These are phyloP conservation scores for Rehmannia glutinosa DNA, from an alignment of 257 asterid species.

Conservation along the genomic window DNA sequence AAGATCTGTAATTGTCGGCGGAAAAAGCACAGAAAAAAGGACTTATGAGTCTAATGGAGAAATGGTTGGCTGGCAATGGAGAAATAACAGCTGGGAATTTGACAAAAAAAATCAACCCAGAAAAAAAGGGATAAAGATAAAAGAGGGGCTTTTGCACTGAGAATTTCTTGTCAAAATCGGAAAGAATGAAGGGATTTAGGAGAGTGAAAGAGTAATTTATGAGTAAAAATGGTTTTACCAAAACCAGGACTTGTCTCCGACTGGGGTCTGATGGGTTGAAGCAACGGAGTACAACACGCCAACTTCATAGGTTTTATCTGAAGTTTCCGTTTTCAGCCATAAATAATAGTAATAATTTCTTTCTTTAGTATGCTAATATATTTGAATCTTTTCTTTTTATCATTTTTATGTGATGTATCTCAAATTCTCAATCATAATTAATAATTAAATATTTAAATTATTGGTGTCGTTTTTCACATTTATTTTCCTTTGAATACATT, in stretches of 20 bases:
- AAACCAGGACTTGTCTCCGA: conserved; percentile 18
- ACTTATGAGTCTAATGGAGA: conserved; percentile 2
- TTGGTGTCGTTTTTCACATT: no score
- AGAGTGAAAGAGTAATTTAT: neutral
- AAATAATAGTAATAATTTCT: neutral
- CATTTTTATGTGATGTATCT: no score
- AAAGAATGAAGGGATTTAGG: neutral
- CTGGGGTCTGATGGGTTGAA: conserved; percentile 11
- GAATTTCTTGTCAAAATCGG: neutral
- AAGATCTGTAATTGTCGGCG: conserved; percentile 33
- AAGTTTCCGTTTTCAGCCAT: no score
- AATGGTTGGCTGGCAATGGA: conserved; percentile 21
- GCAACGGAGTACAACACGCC: conserved; percentile 16
- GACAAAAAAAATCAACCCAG: neutral
- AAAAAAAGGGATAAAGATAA: neutral
- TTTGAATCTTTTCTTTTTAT: neutral
- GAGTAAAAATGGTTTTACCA: neutral
- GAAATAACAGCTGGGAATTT: conserved; percentile 24
- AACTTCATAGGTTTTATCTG: conserved; percentile 5
- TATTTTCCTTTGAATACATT: no score
- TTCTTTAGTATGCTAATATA: neutral
- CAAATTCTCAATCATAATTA: no score
- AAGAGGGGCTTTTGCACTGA: neutral
- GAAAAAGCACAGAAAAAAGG: neutral
- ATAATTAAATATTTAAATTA: no score